Conservation (phyloP, 2,329 filamentous ascomycete species). For the Phyllosticta paracitricarpa region DNA sequence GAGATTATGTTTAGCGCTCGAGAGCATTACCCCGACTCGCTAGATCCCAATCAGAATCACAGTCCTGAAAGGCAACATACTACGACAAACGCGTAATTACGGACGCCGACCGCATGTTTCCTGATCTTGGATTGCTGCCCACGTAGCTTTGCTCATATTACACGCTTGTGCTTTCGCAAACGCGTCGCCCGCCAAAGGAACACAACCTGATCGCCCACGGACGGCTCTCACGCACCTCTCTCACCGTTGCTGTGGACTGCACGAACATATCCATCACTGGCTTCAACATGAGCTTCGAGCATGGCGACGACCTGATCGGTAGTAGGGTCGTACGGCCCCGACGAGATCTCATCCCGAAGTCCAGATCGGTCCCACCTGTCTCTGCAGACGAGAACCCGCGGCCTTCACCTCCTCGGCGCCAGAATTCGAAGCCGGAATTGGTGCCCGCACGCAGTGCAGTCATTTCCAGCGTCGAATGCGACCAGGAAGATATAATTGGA, state of each 20-base stretch:
- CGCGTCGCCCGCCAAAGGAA: not conserved
- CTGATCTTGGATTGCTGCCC: not conserved
- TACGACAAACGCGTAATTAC: too few relatives aligned
- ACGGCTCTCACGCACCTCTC: not conserved
- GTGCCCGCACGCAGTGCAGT: not conserved
- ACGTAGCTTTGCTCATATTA: not conserved
- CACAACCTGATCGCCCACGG: not conserved
- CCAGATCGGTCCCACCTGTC: not conserved
- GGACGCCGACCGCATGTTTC: not conserved
- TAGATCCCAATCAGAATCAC: too few relatives aligned
- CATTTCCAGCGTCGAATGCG: not conserved
- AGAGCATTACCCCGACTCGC: too few relatives aligned
- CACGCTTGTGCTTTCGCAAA: not conserved
- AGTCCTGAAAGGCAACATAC: too few relatives aligned
- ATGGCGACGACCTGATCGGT: not conserved
- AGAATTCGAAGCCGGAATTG: not conserved
- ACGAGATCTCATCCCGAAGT: not conserved
- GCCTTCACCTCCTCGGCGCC: not conserved
- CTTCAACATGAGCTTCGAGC: not conserved
- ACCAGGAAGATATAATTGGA: not conserved
- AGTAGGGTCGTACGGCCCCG: not conserved
- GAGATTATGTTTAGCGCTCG: not conserved
- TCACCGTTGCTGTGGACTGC: not conserved
- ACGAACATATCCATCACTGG: not conserved
- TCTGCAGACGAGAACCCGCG: not conserved